Evolutionary conservation across 768 basidiomycete genomes (phyloP).

Genomic region (Tulasnella sp.): DNA sequence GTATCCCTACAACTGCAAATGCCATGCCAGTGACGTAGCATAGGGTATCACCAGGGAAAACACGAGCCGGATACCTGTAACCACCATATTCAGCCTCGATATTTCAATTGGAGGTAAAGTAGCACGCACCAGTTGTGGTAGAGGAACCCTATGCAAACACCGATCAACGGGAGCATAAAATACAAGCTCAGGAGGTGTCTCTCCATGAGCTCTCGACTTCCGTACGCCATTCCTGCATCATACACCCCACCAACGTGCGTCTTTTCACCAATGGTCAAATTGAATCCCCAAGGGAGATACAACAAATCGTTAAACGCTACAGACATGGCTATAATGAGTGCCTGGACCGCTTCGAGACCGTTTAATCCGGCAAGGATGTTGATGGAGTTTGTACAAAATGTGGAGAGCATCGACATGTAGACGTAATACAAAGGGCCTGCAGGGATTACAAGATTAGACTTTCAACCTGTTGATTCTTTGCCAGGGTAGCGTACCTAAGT

Average conservation of each 20-base stretch:
- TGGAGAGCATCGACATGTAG: conserved; percentile 92
- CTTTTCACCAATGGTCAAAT: conserved; percentile 44
- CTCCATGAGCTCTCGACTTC: conserved; percentile 75
- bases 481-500: conserved; percentile 53
- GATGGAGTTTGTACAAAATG: conserved; percentile 94
- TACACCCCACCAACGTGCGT: conserved; percentile 60
- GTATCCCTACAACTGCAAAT: conserved; percentile 93
- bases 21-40: conserved; percentile 99
- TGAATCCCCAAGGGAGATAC: conserved; percentile 81
- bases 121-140: conserved; percentile 85
- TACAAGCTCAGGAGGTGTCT: conserved; percentile 92
- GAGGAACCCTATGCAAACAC: conserved; percentile 77
- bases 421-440: conserved; percentile 88
- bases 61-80: conserved; percentile 94
- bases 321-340: conserved; percentile 80
- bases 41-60: conserved; percentile 91
- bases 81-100: no score
- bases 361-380: conserved; percentile 98
- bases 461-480: neutral
- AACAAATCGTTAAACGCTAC: conserved; percentile 85
- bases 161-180: conserved; percentile 91
- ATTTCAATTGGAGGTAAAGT: no score
- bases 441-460: no score
- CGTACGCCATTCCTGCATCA: conserved; percentile 75
- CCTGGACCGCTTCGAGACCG: conserved; percentile 89